phyloP scores from a whole-genome alignment of 495 filamentous ascomycete species.

The Penicillium goetzii region DNA sequence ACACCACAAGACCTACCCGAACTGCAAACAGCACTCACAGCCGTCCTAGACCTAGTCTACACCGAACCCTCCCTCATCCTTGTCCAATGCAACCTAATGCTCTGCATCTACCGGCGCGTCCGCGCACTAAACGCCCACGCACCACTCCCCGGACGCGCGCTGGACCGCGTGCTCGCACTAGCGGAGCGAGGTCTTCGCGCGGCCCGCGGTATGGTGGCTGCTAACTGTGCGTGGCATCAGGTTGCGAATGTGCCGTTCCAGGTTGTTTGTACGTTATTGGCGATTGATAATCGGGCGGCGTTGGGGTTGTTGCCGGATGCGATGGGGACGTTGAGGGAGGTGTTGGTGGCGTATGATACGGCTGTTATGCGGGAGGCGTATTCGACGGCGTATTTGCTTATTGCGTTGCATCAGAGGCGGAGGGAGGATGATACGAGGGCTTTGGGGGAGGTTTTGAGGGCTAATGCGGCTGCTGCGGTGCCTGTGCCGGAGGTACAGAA shows the following conservation, averaged over 20 bases:
- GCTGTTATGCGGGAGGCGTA: constrained; percentile 55
- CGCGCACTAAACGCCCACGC: constrained; percentile 47
- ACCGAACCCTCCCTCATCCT: constrained; percentile 44
- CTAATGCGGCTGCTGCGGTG: constrained; percentile 34
- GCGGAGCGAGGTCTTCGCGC: constrained; percentile 41
- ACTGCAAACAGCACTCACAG: constrained; percentile 42
- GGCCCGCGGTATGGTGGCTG: constrained; percentile 42
- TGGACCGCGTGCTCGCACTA: constrained; percentile 43
- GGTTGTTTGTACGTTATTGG: constrained; percentile 54
- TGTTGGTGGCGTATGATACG: constrained; percentile 50
- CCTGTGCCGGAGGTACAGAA: constrained; percentile 11
- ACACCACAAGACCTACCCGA: constrained; percentile 37
- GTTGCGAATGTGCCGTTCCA: constrained; percentile 60
- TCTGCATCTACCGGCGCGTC: constrained; percentile 56
- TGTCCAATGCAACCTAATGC: constrained; percentile 55
- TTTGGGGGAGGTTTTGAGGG: constrained; percentile 41
- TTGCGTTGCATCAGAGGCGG: constrained; percentile 48
- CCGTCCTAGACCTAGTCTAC: constrained; percentile 44
- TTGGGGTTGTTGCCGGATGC: constrained; percentile 51
- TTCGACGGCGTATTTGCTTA: constrained; percentile 54
- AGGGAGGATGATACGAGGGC: constrained; percentile 48
- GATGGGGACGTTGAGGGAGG: constrained; percentile 52
- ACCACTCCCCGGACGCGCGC: constrained; percentile 33
- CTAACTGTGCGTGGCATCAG: constrained; percentile 56
- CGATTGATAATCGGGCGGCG: constrained; percentile 54